Evolutionary conservation across 2,329 filamentous ascomycete genomes (phyloP), one percentile per base, ranked within the genome.

Genomic region (Colletotrichum truncatum): DNA sequence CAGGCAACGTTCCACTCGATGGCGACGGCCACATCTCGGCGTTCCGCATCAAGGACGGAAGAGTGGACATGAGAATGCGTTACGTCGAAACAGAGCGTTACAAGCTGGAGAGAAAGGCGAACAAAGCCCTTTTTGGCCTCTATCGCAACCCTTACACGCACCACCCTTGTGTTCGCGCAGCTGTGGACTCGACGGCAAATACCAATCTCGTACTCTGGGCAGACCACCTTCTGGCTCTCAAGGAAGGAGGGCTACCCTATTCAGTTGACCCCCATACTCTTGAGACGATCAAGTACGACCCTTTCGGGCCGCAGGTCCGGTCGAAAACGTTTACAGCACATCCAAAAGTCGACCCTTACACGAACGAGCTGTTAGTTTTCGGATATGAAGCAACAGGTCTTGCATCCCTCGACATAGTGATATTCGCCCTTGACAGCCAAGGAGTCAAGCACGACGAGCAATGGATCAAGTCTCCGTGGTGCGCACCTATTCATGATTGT

Each of bases 171-270:
- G 72, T 73, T 4, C 67, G 70, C 16, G 76, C 76, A 43, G 74
- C 74, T 2, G 74, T 78, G 12, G 69, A 75, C 49, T 76, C 68
- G 14, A 80, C 79, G 0, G 78, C 83, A 3, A 87, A 87, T 64
- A 87, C 84, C 0, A 86, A 87, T 63, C 73, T 87, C 4, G 71
- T 86, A 3, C 81, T 79, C 68, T 87, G 81, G 77, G 76, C 80
- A 16, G 81, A 81, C 1, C 75, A 81, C 10, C 70, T 86, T 12
- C 74, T 85, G 2, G 83, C 83, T 0, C 74, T 77, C 32, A 86
- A 85, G 67, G 85, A 88, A 61, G 76, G 78, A 48, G 75, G 77
- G 0, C 78, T 76, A n/a, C 80, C 82, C 0, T 82, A 77, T 60
- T 75, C 77, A 0, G 69, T 81, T 62, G 76, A 83, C 61, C 79